A percentile compares a stretch with the other conserved stretches of the same genome.
phyloP scores from a whole-genome alignment of 225 moss, liverwort and hornwort species.

The Pseudisothecium myosuroides region DNA sequence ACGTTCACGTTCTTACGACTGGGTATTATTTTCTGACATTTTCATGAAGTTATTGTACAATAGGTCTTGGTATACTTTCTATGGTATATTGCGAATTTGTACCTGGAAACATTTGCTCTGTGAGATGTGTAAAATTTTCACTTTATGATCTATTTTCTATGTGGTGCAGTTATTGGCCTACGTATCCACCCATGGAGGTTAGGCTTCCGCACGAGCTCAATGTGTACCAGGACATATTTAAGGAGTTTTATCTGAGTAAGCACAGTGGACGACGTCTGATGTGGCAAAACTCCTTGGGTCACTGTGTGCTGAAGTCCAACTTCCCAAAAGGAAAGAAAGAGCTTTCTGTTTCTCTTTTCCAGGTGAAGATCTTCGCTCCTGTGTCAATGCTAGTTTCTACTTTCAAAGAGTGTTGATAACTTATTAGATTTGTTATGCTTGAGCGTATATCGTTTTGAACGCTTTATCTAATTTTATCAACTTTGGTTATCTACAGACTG shows the following conservation, averaged over 20 bases:
- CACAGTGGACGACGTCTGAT: constrained; percentile 96
- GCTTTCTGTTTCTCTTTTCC: constrained; percentile 91
- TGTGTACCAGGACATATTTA: constrained; percentile 98
- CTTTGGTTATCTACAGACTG: constrained; percentile 49
- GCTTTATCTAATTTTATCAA: background rate
- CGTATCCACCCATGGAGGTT: constrained; percentile 98
- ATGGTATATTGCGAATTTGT: background rate
- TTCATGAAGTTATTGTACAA: background rate
- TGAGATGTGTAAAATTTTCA: background rate
- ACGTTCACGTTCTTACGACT: constrained; percentile 80
- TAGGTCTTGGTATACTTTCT: background rate
- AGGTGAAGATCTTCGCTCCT: constrained; percentile 27
- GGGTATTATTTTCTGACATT: constrained; percentile 39
- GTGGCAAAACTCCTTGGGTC: constrained; percentile 99
- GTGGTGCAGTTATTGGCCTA: constrained; percentile 87
- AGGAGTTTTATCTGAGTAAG: constrained; percentile 97
- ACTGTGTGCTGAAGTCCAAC: constrained; percentile 84
- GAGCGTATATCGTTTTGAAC: background rate
- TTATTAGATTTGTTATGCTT: background rate
- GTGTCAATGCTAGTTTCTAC: background rate
- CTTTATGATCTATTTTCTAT: background rate
- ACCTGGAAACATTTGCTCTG: background rate
- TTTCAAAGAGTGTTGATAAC: background rate
- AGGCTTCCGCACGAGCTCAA: constrained; percentile 93
- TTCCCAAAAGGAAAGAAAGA: constrained; percentile 93